Evolutionary conservation across 1,139 yeast species (phyloP), one percentile per base, ranked within the genome.

Genomic region (Magnusiomyces suaveolens): DNA sequence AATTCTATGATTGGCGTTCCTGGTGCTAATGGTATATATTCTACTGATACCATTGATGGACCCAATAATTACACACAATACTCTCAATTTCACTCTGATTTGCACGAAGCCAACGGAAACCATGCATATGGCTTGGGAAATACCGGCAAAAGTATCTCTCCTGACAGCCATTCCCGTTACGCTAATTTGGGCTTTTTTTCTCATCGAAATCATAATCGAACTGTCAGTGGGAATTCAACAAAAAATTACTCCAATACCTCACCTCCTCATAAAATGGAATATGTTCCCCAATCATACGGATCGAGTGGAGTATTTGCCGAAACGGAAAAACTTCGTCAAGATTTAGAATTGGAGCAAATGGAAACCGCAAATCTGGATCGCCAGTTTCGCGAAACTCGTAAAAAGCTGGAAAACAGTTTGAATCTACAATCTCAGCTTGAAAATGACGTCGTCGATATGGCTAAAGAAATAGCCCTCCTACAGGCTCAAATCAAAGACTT

Each of bases 381-480:
- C 46, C 51, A 60, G 43, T 56, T 63, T 24, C 58, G 59, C 39
- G 66, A 64, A 16, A 54, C 57, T 26, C 58, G 58, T 36, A 47
- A 52, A 26, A 58, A 58, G 52, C 60, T 62, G 16, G 59, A 57
- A 46, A 43, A 57, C 10, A 52, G 64, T 1, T 56, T 62, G 36
- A 18, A 55, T 12, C 55, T 60, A 21, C 69, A 66, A 54, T 43
- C 59, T 18, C 62, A 62, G 52, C 60, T 67, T 38, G 72, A 69
- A 53, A 62, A 64, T 50, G 71, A 67, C 50, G 50, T 69, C 20
- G 64, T 61, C 26, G 59, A 60, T 20, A 58, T 64, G 23, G 66
- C 67, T 52, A 55, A 60, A 29, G 51, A 53, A 39, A 61, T 66
- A 2, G 57, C 54, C 18, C 48, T 47, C 18, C 57, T 65, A 48